A percentile compares a stretch with the other conserved stretches of the same genome.
These are phyloP conservation scores for Nakazawaea laoshanensis DNA, from an alignment of 805 yeast genomes.

Conservation along the genomic window DNA sequence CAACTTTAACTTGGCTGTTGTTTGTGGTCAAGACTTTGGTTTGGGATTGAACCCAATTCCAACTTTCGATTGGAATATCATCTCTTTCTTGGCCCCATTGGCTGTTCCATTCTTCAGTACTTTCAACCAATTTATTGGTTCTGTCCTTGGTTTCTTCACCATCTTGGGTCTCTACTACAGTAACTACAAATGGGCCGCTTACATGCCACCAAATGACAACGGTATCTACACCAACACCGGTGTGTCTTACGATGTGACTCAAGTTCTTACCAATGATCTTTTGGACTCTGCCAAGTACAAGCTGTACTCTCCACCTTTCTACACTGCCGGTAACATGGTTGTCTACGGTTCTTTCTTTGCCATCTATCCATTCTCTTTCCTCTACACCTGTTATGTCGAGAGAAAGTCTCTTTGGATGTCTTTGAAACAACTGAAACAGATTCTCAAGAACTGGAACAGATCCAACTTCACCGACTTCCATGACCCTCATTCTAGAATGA, in stretches of 20 bases:
- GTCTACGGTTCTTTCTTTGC: constrained; percentile 50
- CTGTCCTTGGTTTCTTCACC: constrained; percentile 21
- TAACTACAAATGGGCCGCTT: constrained; percentile 29
- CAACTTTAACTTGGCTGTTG: constrained; percentile 35
- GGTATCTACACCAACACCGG: constrained; percentile 45
- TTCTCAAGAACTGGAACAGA: constrained; percentile 16
- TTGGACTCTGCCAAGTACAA: constrained; percentile 40
- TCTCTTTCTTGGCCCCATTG: constrained; percentile 21
- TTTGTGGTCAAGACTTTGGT: constrained; percentile 38
- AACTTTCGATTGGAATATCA: constrained; percentile 42
- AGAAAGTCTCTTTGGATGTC: constrained; percentile 32
- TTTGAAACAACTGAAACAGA: constrained; percentile 24
- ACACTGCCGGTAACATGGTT: constrained; percentile 53
- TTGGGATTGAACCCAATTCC: constrained; percentile 47
- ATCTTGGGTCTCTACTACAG: constrained; percentile 29
- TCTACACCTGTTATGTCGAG: constrained; percentile 38
- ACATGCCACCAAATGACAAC: constrained; percentile 37
- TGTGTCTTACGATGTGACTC: constrained; percentile 33
- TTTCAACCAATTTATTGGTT: constrained; percentile 24
- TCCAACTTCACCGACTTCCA: constrained; percentile 20
- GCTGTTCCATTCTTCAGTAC: constrained; percentile 33
- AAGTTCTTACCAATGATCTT: constrained; percentile 32
- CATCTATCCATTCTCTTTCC: constrained; percentile 46
- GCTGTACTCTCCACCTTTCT: constrained; percentile 56
- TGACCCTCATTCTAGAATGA: constrained; percentile 52